Conservation (phyloP, 2,329 filamentous ascomycete species). For the Aspergillus pseudoglaucus region DNA sequence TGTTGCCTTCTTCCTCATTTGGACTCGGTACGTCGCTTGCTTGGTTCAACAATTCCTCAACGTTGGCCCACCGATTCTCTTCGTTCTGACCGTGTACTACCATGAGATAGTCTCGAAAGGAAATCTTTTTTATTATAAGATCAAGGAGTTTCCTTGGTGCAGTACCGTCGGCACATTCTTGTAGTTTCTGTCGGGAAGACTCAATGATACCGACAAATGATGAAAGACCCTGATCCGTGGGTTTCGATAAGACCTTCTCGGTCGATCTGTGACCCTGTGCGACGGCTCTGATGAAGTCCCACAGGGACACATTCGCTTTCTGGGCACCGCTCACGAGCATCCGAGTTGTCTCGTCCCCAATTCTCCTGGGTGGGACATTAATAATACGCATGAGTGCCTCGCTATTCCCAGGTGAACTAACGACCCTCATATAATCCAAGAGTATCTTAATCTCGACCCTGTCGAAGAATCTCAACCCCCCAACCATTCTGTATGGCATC, state of each 20-base stretch:
- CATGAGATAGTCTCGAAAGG: slow-evolving; percentile 68
- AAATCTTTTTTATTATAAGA: slow-evolving; percentile 57
- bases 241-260: slow-evolving; percentile 50
- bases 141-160: slow-evolving; percentile 47
- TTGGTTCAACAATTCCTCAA: slow-evolving; percentile 78
- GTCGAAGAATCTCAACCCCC: slow-evolving; percentile 86
- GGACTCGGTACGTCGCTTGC: slow-evolving; percentile 61
- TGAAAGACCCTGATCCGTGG: slow-evolving; percentile 52
- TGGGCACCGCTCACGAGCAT: slow-evolving; percentile 71
- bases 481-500: slow-evolving; percentile 87
- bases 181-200: slow-evolving; percentile 49
- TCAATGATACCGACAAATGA: slow-evolving; percentile 56
- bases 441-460: slow-evolving; percentile 80
- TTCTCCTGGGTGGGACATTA: slow-evolving; percentile 72
- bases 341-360: slow-evolving; percentile 74
- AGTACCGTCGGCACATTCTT: slow-evolving; percentile 34
- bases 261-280: slow-evolving; percentile 48
- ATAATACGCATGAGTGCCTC: slow-evolving; percentile 78
- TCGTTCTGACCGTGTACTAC: slow-evolving; percentile 66
- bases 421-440: slow-evolving; percentile 79
- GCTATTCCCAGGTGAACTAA: slow-evolving; percentile 79
- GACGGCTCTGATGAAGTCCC: slow-evolving; percentile 61
- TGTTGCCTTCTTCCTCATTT: slow-evolving; percentile 49
- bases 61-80: slow-evolving; percentile 77
- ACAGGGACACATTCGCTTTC: slow-evolving; percentile 60